A percentile compares a stretch with the other conserved stretches of the same genome.
Evolutionary conservation across 139 green algal species (phyloP).

Genomic region (Coelastrella sp.): DNA sequence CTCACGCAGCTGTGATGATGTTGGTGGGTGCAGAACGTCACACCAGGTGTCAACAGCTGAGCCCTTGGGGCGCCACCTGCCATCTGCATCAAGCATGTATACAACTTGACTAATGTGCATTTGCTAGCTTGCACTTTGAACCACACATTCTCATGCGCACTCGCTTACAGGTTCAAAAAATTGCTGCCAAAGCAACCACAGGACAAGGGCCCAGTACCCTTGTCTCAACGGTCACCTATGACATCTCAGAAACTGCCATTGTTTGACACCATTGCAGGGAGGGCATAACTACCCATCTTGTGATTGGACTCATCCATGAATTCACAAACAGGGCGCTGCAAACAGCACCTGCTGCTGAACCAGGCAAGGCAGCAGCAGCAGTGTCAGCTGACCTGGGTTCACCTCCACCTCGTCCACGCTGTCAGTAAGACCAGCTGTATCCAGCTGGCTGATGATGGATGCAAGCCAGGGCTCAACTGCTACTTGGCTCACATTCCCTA

Average conservation of each 20-base stretch:
- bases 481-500: background rate
- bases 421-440: background rate
- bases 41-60: background rate
- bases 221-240: too few species aligned
- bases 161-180: too few species aligned
- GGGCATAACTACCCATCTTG: too few species aligned
- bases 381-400: slow-evolving; percentile 20
- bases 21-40: slow-evolving; percentile 18
- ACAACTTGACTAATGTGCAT: background rate
- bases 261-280: too few species aligned
- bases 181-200: background rate
- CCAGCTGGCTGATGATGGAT: background rate
- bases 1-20: background rate
- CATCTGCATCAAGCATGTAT: slow-evolving; percentile 5
- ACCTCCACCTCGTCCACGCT: slow-evolving; percentile 25
- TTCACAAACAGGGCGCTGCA: background rate
- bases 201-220: background rate
- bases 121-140: too few species aligned
- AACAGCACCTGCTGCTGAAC: background rate
- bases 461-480: slow-evolving; percentile 5
- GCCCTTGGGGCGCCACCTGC: slow-evolving; percentile 25
- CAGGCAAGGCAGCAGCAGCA: background rate
- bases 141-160: too few species aligned
- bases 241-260: too few species aligned
- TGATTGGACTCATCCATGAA: too few species aligned